Evolutionary conservation across 495 filamentous ascomycete species (phyloP), one percentile per base, ranked within the genome.

Genomic region (Lasiosphaeria hispida): DNA sequence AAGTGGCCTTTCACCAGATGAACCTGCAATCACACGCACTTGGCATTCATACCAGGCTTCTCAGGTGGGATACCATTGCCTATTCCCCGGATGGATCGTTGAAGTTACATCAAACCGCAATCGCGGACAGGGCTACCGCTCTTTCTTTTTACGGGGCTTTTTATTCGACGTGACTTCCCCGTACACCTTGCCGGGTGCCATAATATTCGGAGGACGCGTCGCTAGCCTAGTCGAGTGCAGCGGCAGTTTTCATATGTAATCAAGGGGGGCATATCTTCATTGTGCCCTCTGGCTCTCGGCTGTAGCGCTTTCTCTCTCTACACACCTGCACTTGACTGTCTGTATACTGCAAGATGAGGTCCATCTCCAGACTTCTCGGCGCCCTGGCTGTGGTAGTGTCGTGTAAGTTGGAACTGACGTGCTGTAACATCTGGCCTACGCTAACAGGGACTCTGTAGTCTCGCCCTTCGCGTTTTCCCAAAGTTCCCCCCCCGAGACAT

Each of bases 61-160:
- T 53, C 43, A 43, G 35, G 36, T 48, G 59, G 42, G 48, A 38
- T 14, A 18, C 18, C 33, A 60, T 61, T 50, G 63, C 48, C 55
- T 53, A 36, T 50, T 60, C 47, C 55, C 58, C 52, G 66, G 48
- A 58, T 62, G 59, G 40, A 55, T 17, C 47, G 39, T 40, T 52
- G 44, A n/a, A 37, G 67, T 68, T 53, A 58, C 67, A 68, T 70
- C 58, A 47, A 58, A 35, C 60, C 63, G 58, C 59, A 44, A 61
- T 61, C n/a, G 40, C 67, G 62, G 64, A 61, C 67, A 67, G 59
- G 62, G 55, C 43, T 61, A 57, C 67, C 62, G 62, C 53, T 41
- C 17, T 40, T 60, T 59, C 60, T 62, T 63, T 55, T 60, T 60
- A 62, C 58, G 59, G 55, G 62, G 39, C 45, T 43, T 47, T 63